Evolutionary conservation across 805 yeast species (phyloP), one percentile per base, ranked within the genome.

Genomic region (Saturnispora ahearnii): DNA sequence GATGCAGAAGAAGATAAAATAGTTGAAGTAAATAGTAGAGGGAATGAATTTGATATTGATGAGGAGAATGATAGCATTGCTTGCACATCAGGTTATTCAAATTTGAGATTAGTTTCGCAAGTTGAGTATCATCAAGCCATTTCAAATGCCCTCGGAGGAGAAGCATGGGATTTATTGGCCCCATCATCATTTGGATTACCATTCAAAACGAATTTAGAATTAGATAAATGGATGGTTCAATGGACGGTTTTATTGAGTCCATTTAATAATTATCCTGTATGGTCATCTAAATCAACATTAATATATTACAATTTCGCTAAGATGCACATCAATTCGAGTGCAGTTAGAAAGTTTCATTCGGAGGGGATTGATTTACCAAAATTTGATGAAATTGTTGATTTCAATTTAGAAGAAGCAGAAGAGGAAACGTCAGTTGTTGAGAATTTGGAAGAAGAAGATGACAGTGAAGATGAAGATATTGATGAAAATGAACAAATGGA

Each of bases 161-260:
- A 76, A 53, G 80, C 82, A 0, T 78, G 85, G 84, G 81, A 76
- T 49, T 60, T 79, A 21, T 62, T 82, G 37, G 68, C 77, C 0
- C 87, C 87, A 0, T 68, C 79, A 2, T 67, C 77, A 1, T 77
- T 82, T 60, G 89, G 89, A 0, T 71, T 82, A 9, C 87, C 87
- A 0, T 82, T 84, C 59, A 77, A 76, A 55, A 74, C 81, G 6
- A 82, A 82, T 59, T 63, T 82, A 50, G 86, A 81, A 51, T 64
- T 82, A 34, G 89, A 82, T 58, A 80, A 76, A 62, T 82, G 89
- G 89, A 82, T 82, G 87, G 86, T 82, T 4, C 81, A 82, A 21
- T 82, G 89, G 89, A 80, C 89, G 0, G 85, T 83, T 10, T 62
- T 82, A 38, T 64, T 82, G 21, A 77, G 84, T 3, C 84, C 86